Conservation (phyloP, 176 grass and related monocot species). For the Cenchrus americanus region DNA sequence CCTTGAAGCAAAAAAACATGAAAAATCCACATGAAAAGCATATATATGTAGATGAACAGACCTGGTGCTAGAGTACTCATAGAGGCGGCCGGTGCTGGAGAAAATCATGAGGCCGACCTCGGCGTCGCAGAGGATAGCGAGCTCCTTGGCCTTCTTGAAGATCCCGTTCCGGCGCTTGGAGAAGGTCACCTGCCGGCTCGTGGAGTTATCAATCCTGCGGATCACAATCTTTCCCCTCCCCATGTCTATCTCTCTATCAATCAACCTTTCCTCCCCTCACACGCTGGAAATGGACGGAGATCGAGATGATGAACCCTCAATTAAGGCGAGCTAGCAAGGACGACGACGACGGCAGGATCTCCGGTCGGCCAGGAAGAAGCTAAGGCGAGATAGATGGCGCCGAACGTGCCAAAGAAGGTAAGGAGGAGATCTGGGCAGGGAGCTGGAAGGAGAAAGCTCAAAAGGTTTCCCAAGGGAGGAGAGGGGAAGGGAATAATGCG, state of each 20-base stretch:
- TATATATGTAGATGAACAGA: background rate
- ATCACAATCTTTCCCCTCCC: slow-evolving; percentile 94
- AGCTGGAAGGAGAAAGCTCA: slow-evolving; percentile 57
- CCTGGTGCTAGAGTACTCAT: slow-evolving; percentile 87
- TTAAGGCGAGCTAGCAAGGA: background rate
- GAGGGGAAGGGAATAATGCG: slow-evolving; percentile 19
- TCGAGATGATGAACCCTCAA: background rate
- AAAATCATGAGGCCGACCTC: slow-evolving; percentile 91
- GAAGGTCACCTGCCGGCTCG: slow-evolving; percentile 92
- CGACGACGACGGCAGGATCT: slow-evolving; percentile 11
- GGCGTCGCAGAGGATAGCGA: slow-evolving; percentile 91
- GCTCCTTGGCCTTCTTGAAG: slow-evolving; percentile 94
- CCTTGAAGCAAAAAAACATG: background rate
- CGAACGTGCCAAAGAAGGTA: slow-evolving; percentile 45
- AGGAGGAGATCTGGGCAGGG: slow-evolving; percentile 40
- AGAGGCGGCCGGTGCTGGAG: slow-evolving; percentile 89
- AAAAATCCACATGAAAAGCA: background rate
- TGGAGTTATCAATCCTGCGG: slow-evolving; percentile 89
- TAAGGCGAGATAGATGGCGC: too few relatives aligned
- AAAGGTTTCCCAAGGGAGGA: slow-evolving; percentile 49
- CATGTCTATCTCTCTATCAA: slow-evolving; percentile 37
- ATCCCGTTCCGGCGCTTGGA: slow-evolving; percentile 86
- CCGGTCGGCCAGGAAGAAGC: slow-evolving; percentile 7
- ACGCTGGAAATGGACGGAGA: background rate
- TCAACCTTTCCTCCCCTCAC: background rate